phyloP scores from a whole-genome alignment of 1,284 basidiomycete species.

The Tremellales sp. region DNA sequence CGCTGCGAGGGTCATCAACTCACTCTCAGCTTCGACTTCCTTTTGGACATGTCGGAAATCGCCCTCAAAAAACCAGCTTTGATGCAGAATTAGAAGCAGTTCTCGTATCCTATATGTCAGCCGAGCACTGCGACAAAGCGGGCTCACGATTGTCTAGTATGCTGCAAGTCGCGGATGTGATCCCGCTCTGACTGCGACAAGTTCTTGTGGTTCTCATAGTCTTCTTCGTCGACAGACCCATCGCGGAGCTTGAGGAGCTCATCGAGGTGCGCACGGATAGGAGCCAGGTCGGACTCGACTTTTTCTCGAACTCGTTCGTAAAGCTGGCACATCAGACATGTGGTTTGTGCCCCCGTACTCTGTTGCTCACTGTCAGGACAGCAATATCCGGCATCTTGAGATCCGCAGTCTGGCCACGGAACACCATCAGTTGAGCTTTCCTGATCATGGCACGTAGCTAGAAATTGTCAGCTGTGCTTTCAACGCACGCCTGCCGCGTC shows the following conservation, averaged over 20 bases:
- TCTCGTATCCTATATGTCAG: slow-evolving; percentile 31
- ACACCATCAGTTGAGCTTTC: slow-evolving; percentile 31
- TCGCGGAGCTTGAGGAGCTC: slow-evolving; percentile 20
- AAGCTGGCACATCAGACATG: slow-evolving; percentile 11
- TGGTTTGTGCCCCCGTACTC: too few relatives aligned
- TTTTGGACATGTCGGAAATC: slow-evolving; percentile 35
- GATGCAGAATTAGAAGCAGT: slow-evolving; percentile 32
- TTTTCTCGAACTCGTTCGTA: slow-evolving; percentile 26
- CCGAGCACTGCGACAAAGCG: too few relatives aligned
- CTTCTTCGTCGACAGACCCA: slow-evolving; percentile 18
- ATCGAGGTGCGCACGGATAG: slow-evolving; percentile 18
- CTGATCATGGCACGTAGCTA: slow-evolving; percentile 31
- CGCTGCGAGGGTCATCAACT: slow-evolving; percentile 1
- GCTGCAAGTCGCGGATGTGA: background rate
- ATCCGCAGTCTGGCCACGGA: too few relatives aligned
- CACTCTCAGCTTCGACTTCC: slow-evolving; percentile 27
- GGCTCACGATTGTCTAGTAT: background rate
- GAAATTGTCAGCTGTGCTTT: too few relatives aligned
- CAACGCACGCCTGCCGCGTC: background rate
- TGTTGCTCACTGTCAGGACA: too few relatives aligned
- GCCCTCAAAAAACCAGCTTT: slow-evolving; percentile 39
- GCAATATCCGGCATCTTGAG: too few relatives aligned
- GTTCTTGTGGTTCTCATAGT: slow-evolving; percentile 4
- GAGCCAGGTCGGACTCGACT: slow-evolving; percentile 17
- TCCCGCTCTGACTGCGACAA: slow-evolving; percentile 32